phyloP scores from a whole-genome alignment of 176 grass and related monocot genomes.

The Rhynchospora tenuis region DNA sequence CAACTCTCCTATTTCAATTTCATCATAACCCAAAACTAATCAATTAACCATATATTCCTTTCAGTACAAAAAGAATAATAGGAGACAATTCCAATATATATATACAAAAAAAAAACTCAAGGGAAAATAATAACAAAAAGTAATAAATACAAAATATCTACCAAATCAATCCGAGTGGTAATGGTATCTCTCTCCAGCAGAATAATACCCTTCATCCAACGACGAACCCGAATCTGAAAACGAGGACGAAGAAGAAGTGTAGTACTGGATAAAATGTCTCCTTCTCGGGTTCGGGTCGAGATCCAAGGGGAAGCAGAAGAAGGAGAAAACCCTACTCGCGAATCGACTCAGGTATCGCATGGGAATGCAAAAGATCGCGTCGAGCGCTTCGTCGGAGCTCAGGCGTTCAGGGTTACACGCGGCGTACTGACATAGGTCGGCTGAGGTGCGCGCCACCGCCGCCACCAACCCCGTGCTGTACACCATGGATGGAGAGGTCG shows the following conservation, averaged over 20 bases:
- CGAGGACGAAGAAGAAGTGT: conserved; percentile 18
- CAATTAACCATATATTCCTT: neutral
- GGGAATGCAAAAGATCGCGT: conserved; percentile 65
- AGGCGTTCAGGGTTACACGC: conserved; percentile 90
- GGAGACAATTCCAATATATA: neutral
- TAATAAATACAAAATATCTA: neutral
- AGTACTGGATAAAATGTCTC: neutral
- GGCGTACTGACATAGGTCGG: conserved; percentile 67
- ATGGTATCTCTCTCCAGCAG: conserved; percentile 26
- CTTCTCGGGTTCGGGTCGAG: conserved; percentile 4
- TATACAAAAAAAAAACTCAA: neutral
- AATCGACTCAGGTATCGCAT: conserved; percentile 62
- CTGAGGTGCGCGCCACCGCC: conserved; percentile 74
- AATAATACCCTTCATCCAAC: conserved; percentile 13
- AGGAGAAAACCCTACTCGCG: conserved; percentile 46
- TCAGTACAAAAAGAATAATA: neutral
- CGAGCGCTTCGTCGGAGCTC: conserved; percentile 61
- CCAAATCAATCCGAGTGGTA: conserved; percentile 41
- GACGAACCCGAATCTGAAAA: conserved; percentile 22
- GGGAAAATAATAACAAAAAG: too few species aligned
- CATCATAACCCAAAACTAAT: neutral
- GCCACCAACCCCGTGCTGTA: conserved; percentile 50
- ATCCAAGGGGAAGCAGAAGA: conserved; percentile 66
- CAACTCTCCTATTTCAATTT: neutral
- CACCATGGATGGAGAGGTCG: conserved; percentile 12